phyloP scores from a whole-genome alignment of 2,329 filamentous ascomycete species.

The Tolypocladium nubicola region DNA sequence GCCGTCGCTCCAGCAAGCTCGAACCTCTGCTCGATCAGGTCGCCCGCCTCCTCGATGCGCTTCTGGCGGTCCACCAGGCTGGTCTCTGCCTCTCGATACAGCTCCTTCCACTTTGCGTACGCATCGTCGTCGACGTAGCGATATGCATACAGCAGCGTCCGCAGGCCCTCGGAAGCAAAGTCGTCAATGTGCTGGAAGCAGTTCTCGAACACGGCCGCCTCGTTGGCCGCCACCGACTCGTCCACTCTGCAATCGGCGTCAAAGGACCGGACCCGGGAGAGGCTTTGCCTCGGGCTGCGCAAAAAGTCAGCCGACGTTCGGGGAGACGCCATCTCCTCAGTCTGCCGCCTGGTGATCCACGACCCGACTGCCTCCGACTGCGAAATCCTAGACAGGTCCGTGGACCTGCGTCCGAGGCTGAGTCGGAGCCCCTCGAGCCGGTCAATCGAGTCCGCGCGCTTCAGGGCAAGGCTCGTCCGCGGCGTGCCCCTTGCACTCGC shows the following conservation, averaged over 20 bases:
- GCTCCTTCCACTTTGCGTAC: slow-evolving; percentile 63
- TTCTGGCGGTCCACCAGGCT: slow-evolving; percentile 66
- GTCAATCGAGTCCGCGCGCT: slow-evolving; percentile 15
- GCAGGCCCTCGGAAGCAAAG: slow-evolving; percentile 75
- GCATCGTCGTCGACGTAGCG: slow-evolving; percentile 64
- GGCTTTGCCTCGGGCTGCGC: slow-evolving; percentile 12
- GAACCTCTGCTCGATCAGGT: slow-evolving; percentile 65
- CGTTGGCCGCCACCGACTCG: slow-evolving; percentile 36
- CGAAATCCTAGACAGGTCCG: slow-evolving; percentile 15
- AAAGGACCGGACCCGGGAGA: slow-evolving; percentile 10
- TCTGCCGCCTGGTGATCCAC: slow-evolving; percentile 8
- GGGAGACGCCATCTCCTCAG: slow-evolving; percentile 12
- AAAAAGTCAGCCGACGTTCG: slow-evolving; percentile 15
- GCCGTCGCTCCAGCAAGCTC: slow-evolving; percentile 76
- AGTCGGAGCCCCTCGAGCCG: slow-evolving; percentile 15
- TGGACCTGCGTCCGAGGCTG: slow-evolving; percentile 18
- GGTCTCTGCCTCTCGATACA: slow-evolving; percentile 67
- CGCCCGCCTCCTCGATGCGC: slow-evolving; percentile 67
- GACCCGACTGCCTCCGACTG: slow-evolving; percentile 17
- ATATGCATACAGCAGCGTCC: slow-evolving; percentile 72
- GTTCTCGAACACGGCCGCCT: slow-evolving; percentile 59
- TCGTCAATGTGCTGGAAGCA: slow-evolving; percentile 85
- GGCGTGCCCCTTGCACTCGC: slow-evolving; percentile 21
- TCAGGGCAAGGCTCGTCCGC: slow-evolving; percentile 27
- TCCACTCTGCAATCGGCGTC: slow-evolving; percentile 30